Evolutionary conservation across 768 basidiomycete genomes (phyloP).

Genomic region (Collybia sp.): DNA sequence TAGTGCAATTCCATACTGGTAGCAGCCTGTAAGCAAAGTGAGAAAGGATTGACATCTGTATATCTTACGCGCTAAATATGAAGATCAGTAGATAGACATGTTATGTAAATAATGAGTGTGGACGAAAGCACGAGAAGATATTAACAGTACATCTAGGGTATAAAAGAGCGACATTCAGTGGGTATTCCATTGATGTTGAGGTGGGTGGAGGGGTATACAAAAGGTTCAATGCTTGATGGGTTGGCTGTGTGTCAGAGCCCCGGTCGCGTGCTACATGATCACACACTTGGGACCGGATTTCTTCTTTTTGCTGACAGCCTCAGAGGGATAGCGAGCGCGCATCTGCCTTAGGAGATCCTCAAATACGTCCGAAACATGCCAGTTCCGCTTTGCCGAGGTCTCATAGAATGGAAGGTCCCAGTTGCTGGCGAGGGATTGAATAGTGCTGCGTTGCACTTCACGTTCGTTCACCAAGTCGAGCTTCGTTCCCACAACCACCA

Average conservation of each 20-base stretch:
- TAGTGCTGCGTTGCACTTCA: conserved; percentile 62
- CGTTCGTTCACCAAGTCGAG: conserved; percentile 77
- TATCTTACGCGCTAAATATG: no score
- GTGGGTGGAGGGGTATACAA: no score
- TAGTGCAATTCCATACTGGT: no score
- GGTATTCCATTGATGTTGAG: neutral
- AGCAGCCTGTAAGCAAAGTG: no score
- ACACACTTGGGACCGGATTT: conserved; percentile 21
- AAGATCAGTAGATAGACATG: no score
- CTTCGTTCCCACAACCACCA: conserved; percentile 86
- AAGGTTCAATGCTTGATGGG: no score
- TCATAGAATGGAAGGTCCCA: conserved; percentile 82
- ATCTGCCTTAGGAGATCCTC: conserved; percentile 74
- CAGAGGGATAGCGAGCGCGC: conserved; percentile 58
- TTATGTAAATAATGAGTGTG: conserved; percentile 4
- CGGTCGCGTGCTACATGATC: conserved; percentile 30
- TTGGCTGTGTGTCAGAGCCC: no score
- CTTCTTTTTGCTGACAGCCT: conserved; percentile 34
- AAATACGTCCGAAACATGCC: conserved; percentile 77
- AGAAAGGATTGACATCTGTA: no score
- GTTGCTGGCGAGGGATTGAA: conserved; percentile 55
- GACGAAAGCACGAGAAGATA: conserved; percentile 7
- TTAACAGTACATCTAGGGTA: neutral
- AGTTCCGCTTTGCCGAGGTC: conserved; percentile 83
- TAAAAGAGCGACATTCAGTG: neutral